These are phyloP conservation scores for Gelatoporia subvermispora DNA, from an alignment of 768 basidiomycete species.

Conservation along the genomic window DNA sequence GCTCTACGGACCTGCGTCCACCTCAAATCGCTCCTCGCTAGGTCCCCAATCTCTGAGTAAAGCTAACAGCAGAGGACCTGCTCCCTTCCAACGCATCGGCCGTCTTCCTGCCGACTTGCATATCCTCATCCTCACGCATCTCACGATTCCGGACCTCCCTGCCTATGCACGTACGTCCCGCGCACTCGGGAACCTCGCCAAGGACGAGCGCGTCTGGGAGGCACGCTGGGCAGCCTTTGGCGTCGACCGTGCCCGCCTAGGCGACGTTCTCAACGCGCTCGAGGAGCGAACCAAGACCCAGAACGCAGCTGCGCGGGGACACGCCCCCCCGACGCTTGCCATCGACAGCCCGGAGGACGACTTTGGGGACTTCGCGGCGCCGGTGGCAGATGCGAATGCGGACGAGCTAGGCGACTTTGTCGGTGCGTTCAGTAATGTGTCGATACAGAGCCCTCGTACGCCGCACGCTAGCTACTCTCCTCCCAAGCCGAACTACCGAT, in stretches of 20 bases:
- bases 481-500: constrained; percentile 37
- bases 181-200: constrained; percentile 54
- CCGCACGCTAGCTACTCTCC: constrained; percentile 11
- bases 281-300: constrained; percentile 43
- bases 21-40: constrained; percentile 10
- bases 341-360: constrained; percentile 72
- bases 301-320: constrained; percentile 32
- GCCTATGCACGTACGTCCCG: constrained; percentile 66
- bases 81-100: constrained; percentile 51
- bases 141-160: constrained; percentile 79
- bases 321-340: constrained; percentile 54
- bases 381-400: constrained; percentile 19
- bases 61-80: constrained; percentile 16
- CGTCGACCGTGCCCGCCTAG: constrained; percentile 40
- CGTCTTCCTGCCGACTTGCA: constrained; percentile 77
- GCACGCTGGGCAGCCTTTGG: constrained; percentile 60
- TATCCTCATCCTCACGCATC: constrained; percentile 61
- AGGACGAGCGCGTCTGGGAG: constrained; percentile 81
- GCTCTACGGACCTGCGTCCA: constrained; percentile 18
- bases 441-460: constrained; percentile 27
- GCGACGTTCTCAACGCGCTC: constrained; percentile 51
- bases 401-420: constrained; percentile 49
- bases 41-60: constrained; percentile 14
- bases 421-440: constrained; percentile 28
- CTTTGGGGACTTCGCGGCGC: constrained; percentile 80